A percentile compares a stretch with the other conserved stretches of the same genome.
These are phyloP conservation scores for Globisporangium emineosum DNA, from an alignment of 352 stramenopile species.

Conservation along the genomic window DNA sequence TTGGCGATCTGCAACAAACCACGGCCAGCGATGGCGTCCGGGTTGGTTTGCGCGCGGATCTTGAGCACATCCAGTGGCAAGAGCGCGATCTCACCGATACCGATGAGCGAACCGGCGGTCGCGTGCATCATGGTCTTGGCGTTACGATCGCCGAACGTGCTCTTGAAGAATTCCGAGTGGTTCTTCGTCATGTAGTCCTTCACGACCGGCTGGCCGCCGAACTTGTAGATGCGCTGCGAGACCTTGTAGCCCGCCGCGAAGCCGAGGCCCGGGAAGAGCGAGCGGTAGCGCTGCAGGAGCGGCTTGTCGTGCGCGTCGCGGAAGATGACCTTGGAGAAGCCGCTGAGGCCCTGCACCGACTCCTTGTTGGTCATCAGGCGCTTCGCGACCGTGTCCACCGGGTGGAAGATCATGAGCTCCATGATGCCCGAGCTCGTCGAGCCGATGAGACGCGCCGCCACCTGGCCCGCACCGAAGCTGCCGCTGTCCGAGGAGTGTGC, in stretches of 20 bases:
- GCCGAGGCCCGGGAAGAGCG: conserved; percentile 89
- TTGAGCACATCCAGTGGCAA: conserved; percentile 96
- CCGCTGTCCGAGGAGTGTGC: conserved; percentile 43
- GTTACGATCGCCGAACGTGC: conserved; percentile 89
- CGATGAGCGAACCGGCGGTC: conserved; percentile 90
- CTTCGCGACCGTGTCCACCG: conserved; percentile 94
- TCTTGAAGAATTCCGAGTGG: conserved; percentile 86
- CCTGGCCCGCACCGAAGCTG: conserved; percentile 38
- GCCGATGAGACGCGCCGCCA: conserved; percentile 84
- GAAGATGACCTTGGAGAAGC: conserved; percentile 87
- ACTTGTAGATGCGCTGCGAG: conserved; percentile 97
- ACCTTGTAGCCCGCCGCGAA: conserved; percentile 97
- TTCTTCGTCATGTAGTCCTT: conserved; percentile 91
- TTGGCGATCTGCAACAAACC: conserved; percentile 92
- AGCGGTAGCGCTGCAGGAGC: conserved; percentile 73
- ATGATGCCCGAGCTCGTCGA: conserved; percentile 91
- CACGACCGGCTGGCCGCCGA: conserved; percentile 93
- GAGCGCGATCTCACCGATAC: conserved; percentile 93
- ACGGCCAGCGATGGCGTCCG: conserved; percentile 88
- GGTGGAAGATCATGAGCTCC: conserved; percentile 95
- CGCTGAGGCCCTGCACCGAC: conserved; percentile 38
- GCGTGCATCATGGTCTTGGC: conserved; percentile 94
- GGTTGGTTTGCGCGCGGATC: conserved; percentile 95
- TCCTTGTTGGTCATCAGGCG: conserved; percentile 93
- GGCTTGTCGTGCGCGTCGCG: conserved; percentile 82